phyloP scores from a whole-genome alignment of 2,329 filamentous ascomycete genomes.

The Xylariales sp. region DNA sequence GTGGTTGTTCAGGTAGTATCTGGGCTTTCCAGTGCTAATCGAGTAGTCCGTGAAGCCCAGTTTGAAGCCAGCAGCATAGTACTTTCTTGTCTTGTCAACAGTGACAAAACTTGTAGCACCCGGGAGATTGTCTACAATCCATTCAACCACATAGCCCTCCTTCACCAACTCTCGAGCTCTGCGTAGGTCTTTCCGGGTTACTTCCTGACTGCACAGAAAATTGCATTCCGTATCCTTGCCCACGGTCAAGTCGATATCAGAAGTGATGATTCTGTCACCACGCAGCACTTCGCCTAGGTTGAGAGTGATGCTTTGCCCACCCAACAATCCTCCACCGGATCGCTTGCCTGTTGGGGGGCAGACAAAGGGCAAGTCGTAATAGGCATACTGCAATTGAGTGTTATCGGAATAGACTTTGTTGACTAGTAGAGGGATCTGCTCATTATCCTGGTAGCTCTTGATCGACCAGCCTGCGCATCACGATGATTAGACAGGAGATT shows the following conservation, averaged over 20 bases:
- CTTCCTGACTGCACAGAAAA: conserved; percentile 65
- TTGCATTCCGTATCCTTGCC: conserved; percentile 69
- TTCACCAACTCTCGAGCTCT: conserved; percentile 68
- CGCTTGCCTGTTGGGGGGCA: conserved; percentile 71
- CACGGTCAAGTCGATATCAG: conserved; percentile 79
- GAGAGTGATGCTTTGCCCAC: conserved; percentile 72
- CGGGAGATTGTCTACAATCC: conserved; percentile 90
- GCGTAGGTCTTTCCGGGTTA: conserved; percentile 60
- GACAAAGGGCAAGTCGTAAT: conserved; percentile 83
- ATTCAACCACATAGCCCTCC: conserved; percentile 82
- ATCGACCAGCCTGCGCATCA: conserved; percentile 68
- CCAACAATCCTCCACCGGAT: conserved; percentile 64
- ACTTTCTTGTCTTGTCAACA: conserved; percentile 77
- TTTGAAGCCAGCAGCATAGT: conserved; percentile 89
- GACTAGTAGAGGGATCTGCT: conserved; percentile 78
- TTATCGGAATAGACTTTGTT: conserved; percentile 92
- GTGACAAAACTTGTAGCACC: conserved; percentile 87
- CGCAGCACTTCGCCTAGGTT: conserved; percentile 86
- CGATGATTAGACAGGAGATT: conserved; percentile 2
- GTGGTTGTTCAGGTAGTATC: conserved; percentile 82
- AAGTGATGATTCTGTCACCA: conserved; percentile 79
- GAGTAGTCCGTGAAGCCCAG: conserved; percentile 71
- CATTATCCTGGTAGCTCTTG: conserved; percentile 71
- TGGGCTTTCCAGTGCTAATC: conserved; percentile 52
- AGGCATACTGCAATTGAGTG: conserved; percentile 87